These are phyloP conservation scores for Tetrapyrgos nigripes DNA, from an alignment of 1,284 basidiomycete species.

Conservation along the genomic window DNA sequence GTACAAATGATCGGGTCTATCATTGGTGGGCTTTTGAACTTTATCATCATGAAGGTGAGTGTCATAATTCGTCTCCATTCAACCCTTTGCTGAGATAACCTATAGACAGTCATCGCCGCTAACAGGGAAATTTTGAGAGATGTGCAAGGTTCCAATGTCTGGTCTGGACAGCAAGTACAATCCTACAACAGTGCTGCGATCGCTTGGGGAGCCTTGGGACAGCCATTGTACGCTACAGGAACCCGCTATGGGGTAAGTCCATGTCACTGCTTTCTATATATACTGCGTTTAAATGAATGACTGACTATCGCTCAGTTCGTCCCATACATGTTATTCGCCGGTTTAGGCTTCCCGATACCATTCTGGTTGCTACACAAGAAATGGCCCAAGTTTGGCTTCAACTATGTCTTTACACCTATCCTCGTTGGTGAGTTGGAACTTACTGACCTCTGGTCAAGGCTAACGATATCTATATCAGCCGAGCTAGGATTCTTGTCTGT, in stretches of 20 bases:
- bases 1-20: conserved; percentile 49
- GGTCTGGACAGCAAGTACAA: conserved; percentile 45
- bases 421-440: conserved; percentile 32
- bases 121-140: conserved; percentile 43
- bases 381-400: conserved; percentile 42
- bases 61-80: background rate
- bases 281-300: conserved; percentile 17
- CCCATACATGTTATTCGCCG: conserved; percentile 41
- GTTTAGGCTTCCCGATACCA: conserved; percentile 45
- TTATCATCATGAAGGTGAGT: conserved; percentile 43
- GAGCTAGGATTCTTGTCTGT: conserved; percentile 50
- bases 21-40: conserved; percentile 34
- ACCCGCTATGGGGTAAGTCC: conserved; percentile 38
- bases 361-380: conserved; percentile 44
- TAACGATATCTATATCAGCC: background rate
- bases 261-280: conserved; percentile 31
- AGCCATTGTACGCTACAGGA: conserved; percentile 45
- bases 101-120: conserved; percentile 27
- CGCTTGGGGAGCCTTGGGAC: conserved; percentile 54
- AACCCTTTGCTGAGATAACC: background rate
- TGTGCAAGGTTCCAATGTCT: conserved; percentile 49
- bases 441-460: too few species aligned
- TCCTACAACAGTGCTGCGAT: conserved; percentile 47
- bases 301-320: conserved; percentile 30
- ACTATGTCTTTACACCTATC: conserved; percentile 42